phyloP scores from a whole-genome alignment of 371 early-diverging fungal genomes.

The Mucor mucedo region DNA sequence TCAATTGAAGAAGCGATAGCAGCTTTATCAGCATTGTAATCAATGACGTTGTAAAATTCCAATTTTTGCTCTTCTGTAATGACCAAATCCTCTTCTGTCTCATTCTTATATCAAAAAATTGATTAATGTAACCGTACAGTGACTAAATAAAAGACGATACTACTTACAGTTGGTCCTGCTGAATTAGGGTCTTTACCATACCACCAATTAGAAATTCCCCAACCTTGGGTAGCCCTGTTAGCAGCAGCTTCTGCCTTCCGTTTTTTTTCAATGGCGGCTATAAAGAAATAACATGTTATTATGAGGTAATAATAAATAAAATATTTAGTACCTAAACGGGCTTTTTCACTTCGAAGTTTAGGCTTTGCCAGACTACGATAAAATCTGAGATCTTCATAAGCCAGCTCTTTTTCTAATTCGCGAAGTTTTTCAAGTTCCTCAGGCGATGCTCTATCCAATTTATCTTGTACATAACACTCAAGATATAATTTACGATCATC shows the following conservation, averaged over 20 bases:
- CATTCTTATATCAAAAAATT: not conserved
- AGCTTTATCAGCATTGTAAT: conserved; percentile 86
- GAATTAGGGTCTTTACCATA: conserved; percentile 37
- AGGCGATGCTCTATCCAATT: conserved; percentile 57
- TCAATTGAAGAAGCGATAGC: conserved; percentile 67
- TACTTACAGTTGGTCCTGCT: conserved; percentile 10
- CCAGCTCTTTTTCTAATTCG: conserved; percentile 77
- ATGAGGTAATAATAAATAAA: not conserved
- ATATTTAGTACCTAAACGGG: conserved; percentile 58
- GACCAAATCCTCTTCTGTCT: conserved; percentile 43
- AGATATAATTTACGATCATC: conserved; percentile 86
- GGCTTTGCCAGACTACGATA: conserved; percentile 86
- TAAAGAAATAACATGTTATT: not conserved
- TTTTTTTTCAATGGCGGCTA: conserved; percentile 45
- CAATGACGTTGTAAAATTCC: conserved; percentile 93
- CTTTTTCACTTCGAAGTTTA: conserved; percentile 74
- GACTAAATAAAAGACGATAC: too few relatives aligned
- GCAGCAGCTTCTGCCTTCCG: conserved; percentile 36
- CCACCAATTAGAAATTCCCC: conserved; percentile 73
- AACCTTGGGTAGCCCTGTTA: conserved; percentile 46
- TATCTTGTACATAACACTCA: conserved; percentile 72
- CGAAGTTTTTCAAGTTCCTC: conserved; percentile 67
- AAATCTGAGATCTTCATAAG: conserved; percentile 89
- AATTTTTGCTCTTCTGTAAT: conserved; percentile 81
- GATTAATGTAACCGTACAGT: not conserved